A percentile compares a stretch with the other conserved stretches of the same genome.
Evolutionary conservation across 306 rosid genomes (phyloP).

Genomic region (Crotalaria pallida): DNA sequence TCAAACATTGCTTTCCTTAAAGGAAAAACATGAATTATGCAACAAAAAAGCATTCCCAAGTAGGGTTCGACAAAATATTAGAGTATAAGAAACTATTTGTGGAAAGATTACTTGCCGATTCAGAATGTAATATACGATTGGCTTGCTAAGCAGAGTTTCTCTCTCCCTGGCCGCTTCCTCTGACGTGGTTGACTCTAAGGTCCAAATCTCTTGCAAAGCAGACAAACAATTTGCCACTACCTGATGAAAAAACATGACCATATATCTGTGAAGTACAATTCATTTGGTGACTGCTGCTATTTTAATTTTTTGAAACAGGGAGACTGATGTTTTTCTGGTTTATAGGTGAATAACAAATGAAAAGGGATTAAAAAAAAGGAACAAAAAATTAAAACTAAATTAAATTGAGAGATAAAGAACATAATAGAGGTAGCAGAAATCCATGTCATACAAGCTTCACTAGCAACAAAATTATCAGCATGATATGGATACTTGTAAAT

Average conservation of each 20-base stretch:
- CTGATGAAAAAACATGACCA: slow-evolving; percentile 37
- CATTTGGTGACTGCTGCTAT: background rate
- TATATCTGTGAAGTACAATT: background rate
- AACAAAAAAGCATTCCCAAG: background rate
- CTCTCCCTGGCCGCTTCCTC: slow-evolving; percentile 95
- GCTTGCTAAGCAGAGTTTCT: slow-evolving; percentile 90
- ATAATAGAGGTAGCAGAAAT: background rate
- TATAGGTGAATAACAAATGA: background rate
- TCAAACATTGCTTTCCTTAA: background rate
- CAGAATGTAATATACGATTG: slow-evolving; percentile 67
- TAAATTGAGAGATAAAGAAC: background rate
- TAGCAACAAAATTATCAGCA: background rate
- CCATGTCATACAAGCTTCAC: background rate
- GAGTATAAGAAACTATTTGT: slow-evolving; percentile 2
- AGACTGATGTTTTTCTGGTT: background rate
- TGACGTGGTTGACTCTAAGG: slow-evolving; percentile 69
- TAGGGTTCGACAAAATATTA: background rate
- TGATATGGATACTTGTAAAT: background rate
- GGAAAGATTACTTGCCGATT: slow-evolving; percentile 56
- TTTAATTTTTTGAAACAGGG: background rate
- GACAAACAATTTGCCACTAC: slow-evolving; percentile 95
- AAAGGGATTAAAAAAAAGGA: slow-evolving; percentile 2
- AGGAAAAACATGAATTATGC: background rate
- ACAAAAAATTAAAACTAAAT: background rate
- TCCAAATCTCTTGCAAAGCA: slow-evolving; percentile 95